Conservation (phyloP, 106 monocot species). For the Allium fistulosum region DNA sequence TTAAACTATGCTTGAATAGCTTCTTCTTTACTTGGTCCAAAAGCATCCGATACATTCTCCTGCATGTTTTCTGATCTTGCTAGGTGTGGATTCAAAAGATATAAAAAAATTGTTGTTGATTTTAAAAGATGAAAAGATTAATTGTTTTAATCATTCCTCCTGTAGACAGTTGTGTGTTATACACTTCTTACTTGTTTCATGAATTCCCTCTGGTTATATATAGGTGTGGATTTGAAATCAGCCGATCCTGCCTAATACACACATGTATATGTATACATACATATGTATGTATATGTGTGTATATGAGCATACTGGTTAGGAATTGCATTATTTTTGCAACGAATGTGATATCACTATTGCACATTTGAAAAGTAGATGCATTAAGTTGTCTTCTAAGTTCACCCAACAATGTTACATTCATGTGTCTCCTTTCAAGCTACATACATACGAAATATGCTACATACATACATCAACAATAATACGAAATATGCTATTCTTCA, state of each 20-base stretch:
- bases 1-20: conserved; percentile 44
- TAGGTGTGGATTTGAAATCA: too few species aligned
- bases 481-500: background rate
- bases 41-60: too few species aligned
- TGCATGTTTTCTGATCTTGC: too few species aligned
- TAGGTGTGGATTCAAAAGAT: background rate
- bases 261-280: too few species aligned
- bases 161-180: too few species aligned
- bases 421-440: too few species aligned
- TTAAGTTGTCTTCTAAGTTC: background rate
- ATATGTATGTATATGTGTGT: too few species aligned
- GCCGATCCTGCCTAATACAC: too few species aligned
- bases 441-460: background rate
- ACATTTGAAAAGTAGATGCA: background rate
- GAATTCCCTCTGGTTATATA: too few species aligned
- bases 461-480: background rate
- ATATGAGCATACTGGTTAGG: too few species aligned
- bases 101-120: background rate
- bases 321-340: background rate
- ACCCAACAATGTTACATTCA: background rate
- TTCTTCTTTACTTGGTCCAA: background rate
- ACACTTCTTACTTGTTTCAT: too few species aligned
- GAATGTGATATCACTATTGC: background rate
- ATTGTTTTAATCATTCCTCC: background rate
- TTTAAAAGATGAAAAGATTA: background rate